phyloP scores from a whole-genome alignment of 208 protist genomes.

The Tritrichomonas foetus region DNA sequence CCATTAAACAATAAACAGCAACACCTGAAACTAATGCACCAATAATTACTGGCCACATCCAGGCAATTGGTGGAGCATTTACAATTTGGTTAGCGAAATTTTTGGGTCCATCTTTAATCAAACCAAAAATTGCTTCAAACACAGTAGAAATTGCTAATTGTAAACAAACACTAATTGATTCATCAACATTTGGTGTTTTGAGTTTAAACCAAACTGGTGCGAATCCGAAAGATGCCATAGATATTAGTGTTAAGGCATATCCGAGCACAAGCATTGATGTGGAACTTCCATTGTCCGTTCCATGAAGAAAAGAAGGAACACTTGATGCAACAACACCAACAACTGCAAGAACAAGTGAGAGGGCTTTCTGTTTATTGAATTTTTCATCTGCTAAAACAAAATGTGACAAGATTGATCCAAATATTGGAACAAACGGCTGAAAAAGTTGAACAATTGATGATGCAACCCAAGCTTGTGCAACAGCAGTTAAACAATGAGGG shows the following conservation, averaged over 20 bases:
- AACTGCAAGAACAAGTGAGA: neutral
- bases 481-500: neutral
- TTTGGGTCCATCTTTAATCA: neutral
- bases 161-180: neutral
- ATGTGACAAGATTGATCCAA: neutral
- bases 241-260: neutral
- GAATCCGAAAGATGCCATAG: neutral
- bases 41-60: neutral
- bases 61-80: neutral
- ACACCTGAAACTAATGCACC: neutral
- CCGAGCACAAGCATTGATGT: neutral
- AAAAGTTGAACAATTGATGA: neutral
- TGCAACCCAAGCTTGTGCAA: neutral
- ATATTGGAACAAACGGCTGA: neutral
- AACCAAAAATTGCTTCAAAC: neutral
- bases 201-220: neutral
- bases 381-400: constrained; percentile 1
- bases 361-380: neutral
- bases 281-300: neutral
- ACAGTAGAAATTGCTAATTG: neutral
- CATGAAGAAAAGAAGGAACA: neutral
- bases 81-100: neutral
- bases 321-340: neutral
- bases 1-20: neutral
- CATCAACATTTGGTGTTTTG: neutral